These are phyloP conservation scores for Nymphaea thermarum DNA, from an alignment of 164 flowering plant genomes.

Conservation along the genomic window DNA sequence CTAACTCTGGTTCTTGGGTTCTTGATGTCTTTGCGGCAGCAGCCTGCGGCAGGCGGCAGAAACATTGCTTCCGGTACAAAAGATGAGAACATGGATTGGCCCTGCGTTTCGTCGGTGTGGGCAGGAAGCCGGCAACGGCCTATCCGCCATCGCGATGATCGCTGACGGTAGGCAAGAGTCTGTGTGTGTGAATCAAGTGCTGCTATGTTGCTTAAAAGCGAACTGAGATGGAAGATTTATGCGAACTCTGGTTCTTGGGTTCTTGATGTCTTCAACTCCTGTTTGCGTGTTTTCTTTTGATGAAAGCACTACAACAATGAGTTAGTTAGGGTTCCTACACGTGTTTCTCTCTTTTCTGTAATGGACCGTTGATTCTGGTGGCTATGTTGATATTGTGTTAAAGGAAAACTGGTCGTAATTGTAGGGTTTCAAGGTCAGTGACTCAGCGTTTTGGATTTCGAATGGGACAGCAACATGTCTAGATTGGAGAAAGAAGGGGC, in stretches of 20 bases:
- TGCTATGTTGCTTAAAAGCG: too few relatives aligned
- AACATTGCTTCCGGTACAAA: too few relatives aligned
- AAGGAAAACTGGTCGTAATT: neutral
- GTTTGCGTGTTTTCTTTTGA: neutral
- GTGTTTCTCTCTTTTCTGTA: neutral
- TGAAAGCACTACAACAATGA: neutral
- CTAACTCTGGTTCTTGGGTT: too few relatives aligned
- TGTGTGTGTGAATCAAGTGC: too few relatives aligned
- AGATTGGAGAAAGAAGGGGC: slow-evolving; percentile 31
- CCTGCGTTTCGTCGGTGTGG: slow-evolving; percentile 37
- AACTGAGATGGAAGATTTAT: too few relatives aligned
- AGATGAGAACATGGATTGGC: slow-evolving; percentile 11
- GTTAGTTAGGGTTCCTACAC: neutral
- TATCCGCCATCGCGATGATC: slow-evolving; percentile 44
- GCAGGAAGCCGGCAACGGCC: slow-evolving; percentile 23
- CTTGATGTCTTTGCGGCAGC: too few relatives aligned
- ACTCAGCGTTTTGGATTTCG: slow-evolving; percentile 22
- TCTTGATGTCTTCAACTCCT: neutral
- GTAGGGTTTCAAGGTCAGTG: slow-evolving; percentile 38
- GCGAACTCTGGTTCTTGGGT: too few relatives aligned
- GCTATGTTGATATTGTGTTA: neutral
- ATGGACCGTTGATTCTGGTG: neutral
- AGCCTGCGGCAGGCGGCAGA: too few relatives aligned
- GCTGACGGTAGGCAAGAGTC: slow-evolving; percentile 24
- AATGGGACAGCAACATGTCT: slow-evolving; percentile 30